Evolutionary conservation across 345 rosid genomes (phyloP), one percentile per base, ranked within the genome.

Genomic region (Geranium rotundifolium): DNA sequence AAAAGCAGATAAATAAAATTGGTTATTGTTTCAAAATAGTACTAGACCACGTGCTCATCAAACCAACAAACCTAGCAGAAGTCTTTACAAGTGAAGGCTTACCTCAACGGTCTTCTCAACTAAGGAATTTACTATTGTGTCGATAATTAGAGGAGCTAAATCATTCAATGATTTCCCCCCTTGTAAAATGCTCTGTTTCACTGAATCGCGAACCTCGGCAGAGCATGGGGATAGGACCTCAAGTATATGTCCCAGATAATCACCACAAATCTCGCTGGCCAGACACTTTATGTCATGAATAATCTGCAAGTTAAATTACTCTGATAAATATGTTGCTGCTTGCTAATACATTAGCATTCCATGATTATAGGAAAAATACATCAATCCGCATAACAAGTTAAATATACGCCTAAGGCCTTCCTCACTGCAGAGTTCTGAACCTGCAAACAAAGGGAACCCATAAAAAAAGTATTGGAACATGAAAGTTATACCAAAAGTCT

Each of bases 51-150:
- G 27, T 27, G 52, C 46, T 29, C 16, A 61, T 58, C 27, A 23
- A 23, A 23, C 27, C 27, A 23, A 23, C 2, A 23, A 23, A 23
- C 41, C 41, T 34, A 34, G 41, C 7, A 34, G 10, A 34, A 34
- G 41, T 34, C 7, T 34, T 34, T 34, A 34, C 41, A 37, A 50
- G 41, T 39, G 46, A 50, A 20, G 17, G 19, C 71, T 76, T 76
- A 93, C 99, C 96, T 88, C 97, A 64, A 85, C 90, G 69, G 97
- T 84, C 76, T 82, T 88, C 54, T 90, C 90, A 61, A 88, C 92
- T 23, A 93, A 72, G 29, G 85, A 78, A 57, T 85, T 89, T 58
- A 79, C 71, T 60, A 93, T 79, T 58, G 90, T 69, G 29, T 70
- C 77, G 64, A 79, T 71, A 66, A 80, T 79, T 63, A 57, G 57